Evolutionary conservation across 495 filamentous ascomycete genomes (phyloP).

Genomic region (Daldinia bambusicola): DNA sequence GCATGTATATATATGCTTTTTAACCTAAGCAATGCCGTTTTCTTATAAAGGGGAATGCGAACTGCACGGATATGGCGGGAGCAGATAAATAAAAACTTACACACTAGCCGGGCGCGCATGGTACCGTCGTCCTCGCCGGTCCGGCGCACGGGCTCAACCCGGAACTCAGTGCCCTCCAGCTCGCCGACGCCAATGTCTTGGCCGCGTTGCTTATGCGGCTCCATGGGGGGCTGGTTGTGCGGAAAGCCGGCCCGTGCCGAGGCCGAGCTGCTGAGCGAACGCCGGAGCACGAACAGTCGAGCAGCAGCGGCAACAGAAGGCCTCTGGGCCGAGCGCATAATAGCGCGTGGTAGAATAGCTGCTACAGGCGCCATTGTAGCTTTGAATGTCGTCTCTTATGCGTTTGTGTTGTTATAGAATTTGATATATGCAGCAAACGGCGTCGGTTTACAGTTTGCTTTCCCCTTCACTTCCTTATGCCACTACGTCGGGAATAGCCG

Average conservation of each 20-base stretch:
- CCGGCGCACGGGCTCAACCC: slow-evolving; percentile 85
- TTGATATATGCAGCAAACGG: not conserved
- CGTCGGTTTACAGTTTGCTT: not conserved
- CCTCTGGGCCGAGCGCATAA: slow-evolving; percentile 38
- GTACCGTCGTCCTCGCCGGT: slow-evolving; percentile 82
- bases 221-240: slow-evolving; percentile 39
- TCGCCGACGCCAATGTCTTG: slow-evolving; percentile 90
- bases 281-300: slow-evolving; percentile 20
- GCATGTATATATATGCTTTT: slow-evolving; percentile 2
- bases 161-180: slow-evolving; percentile 87
- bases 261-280: slow-evolving; percentile 37
- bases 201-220: slow-evolving; percentile 42
- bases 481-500: not conserved
- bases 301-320: slow-evolving; percentile 4
- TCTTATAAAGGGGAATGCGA: too few species aligned
- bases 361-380: slow-evolving; percentile 40
- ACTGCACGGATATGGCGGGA: not conserved
- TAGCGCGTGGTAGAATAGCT: slow-evolving; percentile 30
- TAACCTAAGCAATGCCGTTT: too few species aligned
- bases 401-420: not conserved
- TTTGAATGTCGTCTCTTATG: not conserved
- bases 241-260: slow-evolving; percentile 25
- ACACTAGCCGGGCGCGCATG: slow-evolving; percentile 88
- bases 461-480: not conserved
- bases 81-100: slow-evolving; percentile 61